A percentile compares a stretch with the other conserved stretches of the same genome.
phyloP scores from a whole-genome alignment of 345 rosid species.

The Cardamine occulta region DNA sequence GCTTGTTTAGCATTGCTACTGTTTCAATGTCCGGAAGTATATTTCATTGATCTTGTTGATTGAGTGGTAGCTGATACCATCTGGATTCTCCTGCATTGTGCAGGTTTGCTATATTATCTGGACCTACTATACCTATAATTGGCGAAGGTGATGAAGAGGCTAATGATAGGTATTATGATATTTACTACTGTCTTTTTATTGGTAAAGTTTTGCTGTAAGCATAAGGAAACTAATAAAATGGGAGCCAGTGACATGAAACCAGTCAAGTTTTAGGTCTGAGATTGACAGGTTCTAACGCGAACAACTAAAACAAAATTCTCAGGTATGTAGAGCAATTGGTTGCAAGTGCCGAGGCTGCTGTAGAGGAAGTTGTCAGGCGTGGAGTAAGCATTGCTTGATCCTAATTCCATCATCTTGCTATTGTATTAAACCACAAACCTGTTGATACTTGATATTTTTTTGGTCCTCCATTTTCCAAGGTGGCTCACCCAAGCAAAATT shows the following conservation, averaged over 20 bases:
- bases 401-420: neutral
- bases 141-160: conserved; percentile 99
- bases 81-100: conserved; percentile 36
- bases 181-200: conserved; percentile 3
- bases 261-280: neutral
- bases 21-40: conserved; percentile 7
- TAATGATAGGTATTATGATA: conserved; percentile 75
- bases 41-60: conserved; percentile 26
- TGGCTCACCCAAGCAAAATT: conserved; percentile 86
- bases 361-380: conserved; percentile 87
- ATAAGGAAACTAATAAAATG: conserved; percentile 15
- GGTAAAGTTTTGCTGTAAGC: neutral
- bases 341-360: conserved; percentile 98
- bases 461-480: conserved; percentile 48
- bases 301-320: conserved; percentile 28
- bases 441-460: neutral
- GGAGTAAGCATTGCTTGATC: conserved; percentile 61
- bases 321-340: conserved; percentile 97
- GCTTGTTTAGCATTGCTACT: conserved; percentile 8
- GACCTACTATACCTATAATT: conserved; percentile 96
- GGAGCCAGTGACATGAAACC: conserved; percentile 4
- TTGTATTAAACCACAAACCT: conserved; percentile 13
- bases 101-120: conserved; percentile 94
- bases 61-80: conserved; percentile 16
- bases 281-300: conserved; percentile 24